Conservation (phyloP, 106 monocot genomes). For the Triglochin maritima region DNA sequence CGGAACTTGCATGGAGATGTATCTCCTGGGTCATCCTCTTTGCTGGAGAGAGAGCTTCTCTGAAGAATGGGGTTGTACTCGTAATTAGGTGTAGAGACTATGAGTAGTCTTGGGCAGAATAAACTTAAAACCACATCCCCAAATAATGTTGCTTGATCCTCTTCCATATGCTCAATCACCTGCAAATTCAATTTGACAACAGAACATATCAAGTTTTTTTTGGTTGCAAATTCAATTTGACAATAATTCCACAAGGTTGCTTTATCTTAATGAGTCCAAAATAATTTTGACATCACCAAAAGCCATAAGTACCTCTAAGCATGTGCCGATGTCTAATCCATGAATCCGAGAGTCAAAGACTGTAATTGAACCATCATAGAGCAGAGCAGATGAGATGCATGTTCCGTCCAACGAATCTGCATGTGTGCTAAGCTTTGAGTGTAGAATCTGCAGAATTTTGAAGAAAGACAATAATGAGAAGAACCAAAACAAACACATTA, state of each 20-base stretch:
- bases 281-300: background rate
- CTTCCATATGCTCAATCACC: conserved; percentile 99
- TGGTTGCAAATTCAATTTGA: too few relatives aligned
- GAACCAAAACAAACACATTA: background rate
- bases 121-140: conserved; percentile 59
- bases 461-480: background rate
- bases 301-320: conserved; percentile 61
- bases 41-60: conserved; percentile 29
- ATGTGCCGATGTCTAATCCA: conserved; percentile 79
- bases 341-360: conserved; percentile 67
- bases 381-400: conserved; percentile 40
- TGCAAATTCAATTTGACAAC: conserved; percentile 21
- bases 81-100: conserved; percentile 93
- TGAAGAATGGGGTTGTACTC: conserved; percentile 95
- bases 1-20: conserved; percentile 64
- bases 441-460: conserved; percentile 49
- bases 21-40: conserved; percentile 58
- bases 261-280: too few relatives aligned
- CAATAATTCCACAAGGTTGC: too few relatives aligned
- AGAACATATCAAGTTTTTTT: too few relatives aligned
- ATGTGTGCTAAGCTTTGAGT: conserved; percentile 57
- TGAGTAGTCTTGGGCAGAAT: conserved; percentile 59
- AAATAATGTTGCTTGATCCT: conserved; percentile 66
- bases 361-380: conserved; percentile 96
- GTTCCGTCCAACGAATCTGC: conserved; percentile 8